These are phyloP conservation scores for Benincasa hispida DNA, from an alignment of 306 rosid species.

Conservation along the genomic window DNA sequence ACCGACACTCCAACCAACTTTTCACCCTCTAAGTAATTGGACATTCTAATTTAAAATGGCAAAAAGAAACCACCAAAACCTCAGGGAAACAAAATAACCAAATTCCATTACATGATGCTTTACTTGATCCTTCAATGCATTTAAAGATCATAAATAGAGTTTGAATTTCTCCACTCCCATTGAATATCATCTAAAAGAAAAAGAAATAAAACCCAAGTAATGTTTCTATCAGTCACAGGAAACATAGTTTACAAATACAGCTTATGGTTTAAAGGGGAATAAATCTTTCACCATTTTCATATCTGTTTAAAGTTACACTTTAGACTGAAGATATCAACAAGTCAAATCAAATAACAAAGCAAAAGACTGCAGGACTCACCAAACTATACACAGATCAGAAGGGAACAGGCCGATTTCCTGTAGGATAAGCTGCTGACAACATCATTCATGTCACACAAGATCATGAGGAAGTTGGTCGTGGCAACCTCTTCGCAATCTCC, in stretches of 20 bases:
- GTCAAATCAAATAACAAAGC: background rate
- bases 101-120: background rate
- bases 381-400: background rate
- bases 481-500: slow-evolving; percentile 48
- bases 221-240: background rate
- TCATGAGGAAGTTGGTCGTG: slow-evolving; percentile 32
- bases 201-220: background rate
- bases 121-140: background rate
- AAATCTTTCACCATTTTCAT: background rate
- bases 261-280: background rate
- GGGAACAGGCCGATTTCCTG: background rate
- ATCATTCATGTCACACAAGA: background rate
- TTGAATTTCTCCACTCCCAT: background rate
- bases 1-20: too few relatives aligned
- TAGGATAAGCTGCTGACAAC: background rate
- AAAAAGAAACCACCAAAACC: background rate
- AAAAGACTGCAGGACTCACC: background rate
- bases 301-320: slow-evolving; percentile 3
- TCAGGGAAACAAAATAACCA: background rate
- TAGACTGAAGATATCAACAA: background rate
- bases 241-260: background rate
- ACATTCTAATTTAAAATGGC: background rate
- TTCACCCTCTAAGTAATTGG: too few relatives aligned
- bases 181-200: background rate
- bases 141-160: background rate